Evolutionary conservation across 2,329 filamentous ascomycete genomes (phyloP).

Genomic region (Neocatenulostroma microsporum): DNA sequence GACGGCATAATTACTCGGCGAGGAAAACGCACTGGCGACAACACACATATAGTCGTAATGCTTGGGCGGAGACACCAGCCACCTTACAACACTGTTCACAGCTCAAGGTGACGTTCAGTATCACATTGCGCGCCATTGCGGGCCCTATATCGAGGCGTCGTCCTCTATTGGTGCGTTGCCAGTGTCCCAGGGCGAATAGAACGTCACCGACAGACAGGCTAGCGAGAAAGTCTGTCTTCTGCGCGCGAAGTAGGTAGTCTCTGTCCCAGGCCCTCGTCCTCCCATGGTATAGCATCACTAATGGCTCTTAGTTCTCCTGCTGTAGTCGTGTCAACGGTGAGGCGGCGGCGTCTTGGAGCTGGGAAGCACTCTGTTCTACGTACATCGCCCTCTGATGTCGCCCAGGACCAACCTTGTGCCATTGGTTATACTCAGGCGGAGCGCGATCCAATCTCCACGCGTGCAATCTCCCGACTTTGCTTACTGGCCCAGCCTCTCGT

Average conservation of each 20-base stretch:
- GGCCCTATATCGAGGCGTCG: not conserved
- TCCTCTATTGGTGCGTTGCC: conserved; percentile 12
- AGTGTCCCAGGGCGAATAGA: conserved; percentile 15
- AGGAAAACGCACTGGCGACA: too few relatives aligned
- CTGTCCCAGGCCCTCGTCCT: too few relatives aligned
- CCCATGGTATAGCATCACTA: conserved; percentile 8
- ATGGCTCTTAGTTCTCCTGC: conserved; percentile 13
- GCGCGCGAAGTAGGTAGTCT: too few relatives aligned
- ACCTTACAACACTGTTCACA: not conserved
- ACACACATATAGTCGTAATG: too few relatives aligned
- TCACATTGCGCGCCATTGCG: not conserved
- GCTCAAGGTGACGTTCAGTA: not conserved
- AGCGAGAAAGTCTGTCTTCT: conserved; percentile 13
- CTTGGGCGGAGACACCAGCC: not conserved
- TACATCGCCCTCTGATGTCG: too few relatives aligned
- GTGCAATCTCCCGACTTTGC: conserved; percentile 10
- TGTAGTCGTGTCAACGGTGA: too few relatives aligned
- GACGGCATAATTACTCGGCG: too few relatives aligned
- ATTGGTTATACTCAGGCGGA: conserved; percentile 15
- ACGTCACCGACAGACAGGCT: conserved; percentile 11
- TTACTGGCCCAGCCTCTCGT: conserved; percentile 7
- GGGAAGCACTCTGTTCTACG: too few relatives aligned
- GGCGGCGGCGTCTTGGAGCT: too few relatives aligned
- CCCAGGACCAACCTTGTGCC: too few relatives aligned
- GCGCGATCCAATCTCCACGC: conserved; percentile 11